phyloP scores from a whole-genome alignment of 768 basidiomycete genomes.

The Boletus sp. region DNA sequence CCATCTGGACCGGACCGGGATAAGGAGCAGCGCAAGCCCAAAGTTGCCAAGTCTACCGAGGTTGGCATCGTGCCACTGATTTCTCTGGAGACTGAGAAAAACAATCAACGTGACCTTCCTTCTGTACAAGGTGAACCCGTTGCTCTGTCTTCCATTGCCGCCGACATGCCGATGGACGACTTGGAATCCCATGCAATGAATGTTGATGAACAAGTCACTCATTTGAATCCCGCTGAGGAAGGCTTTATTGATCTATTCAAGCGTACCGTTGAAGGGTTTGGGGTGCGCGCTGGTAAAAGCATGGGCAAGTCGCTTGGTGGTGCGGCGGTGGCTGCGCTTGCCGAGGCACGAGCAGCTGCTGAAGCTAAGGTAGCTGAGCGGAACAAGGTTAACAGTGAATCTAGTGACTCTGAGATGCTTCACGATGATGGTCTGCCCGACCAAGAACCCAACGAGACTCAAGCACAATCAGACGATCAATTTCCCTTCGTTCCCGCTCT shows the following conservation, averaged over 20 bases:
- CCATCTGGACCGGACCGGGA: slow-evolving; percentile 22
- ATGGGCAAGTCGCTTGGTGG: slow-evolving; percentile 60
- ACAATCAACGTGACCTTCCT: not conserved
- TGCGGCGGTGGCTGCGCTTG: slow-evolving; percentile 51
- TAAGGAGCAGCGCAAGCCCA: slow-evolving; percentile 44
- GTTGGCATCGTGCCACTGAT: slow-evolving; percentile 31
- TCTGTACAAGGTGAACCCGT: slow-evolving; percentile 1
- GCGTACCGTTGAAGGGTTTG: slow-evolving; percentile 66
- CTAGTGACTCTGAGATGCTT: slow-evolving; percentile 25
- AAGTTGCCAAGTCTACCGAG: slow-evolving; percentile 46
- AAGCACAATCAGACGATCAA: slow-evolving; percentile 1
- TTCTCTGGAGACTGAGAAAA: slow-evolving; percentile 8
- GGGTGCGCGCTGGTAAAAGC: slow-evolving; percentile 54
- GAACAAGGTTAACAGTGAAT: slow-evolving; percentile 44
- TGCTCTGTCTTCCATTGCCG: not conserved
- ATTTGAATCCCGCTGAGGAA: slow-evolving; percentile 23
- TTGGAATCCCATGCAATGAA: slow-evolving; percentile 28
- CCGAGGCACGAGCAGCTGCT: slow-evolving; percentile 62
- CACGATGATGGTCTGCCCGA: slow-evolving; percentile 12
- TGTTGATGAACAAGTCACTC: slow-evolving; percentile 10
- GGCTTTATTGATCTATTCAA: slow-evolving; percentile 66
- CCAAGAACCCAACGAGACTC: slow-evolving; percentile 1
- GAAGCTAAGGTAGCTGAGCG: slow-evolving; percentile 69
- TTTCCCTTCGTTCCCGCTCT: not conserved
- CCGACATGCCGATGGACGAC: not conserved